phyloP scores from a whole-genome alignment of 208 protist species.

The Acanthamoeba lenticulata region DNA sequence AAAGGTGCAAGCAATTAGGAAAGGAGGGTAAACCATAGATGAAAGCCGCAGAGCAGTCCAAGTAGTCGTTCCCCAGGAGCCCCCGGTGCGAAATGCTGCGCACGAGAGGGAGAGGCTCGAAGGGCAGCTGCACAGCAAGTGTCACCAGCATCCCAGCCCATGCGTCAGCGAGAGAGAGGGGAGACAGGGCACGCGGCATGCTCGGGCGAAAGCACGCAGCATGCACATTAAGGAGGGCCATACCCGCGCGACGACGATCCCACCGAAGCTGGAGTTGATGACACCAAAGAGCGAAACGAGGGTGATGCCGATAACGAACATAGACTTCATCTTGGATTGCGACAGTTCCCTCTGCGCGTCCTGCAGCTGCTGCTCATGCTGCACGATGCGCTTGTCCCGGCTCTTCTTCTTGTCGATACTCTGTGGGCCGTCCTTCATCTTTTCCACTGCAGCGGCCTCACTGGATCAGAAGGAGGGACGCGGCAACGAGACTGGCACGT shows the following conservation, averaged over 20 bases:
- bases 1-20: not conserved
- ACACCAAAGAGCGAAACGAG: constrained; percentile 37
- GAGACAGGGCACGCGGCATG: not conserved
- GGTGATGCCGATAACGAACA: constrained; percentile 33
- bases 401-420: constrained; percentile 45
- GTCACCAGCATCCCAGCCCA: not conserved
- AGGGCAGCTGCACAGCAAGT: constrained; percentile 23
- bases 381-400: not conserved
- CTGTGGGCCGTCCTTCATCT: not conserved
- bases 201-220: not conserved
- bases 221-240: not conserved
- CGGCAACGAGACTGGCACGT: not conserved
- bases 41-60: not conserved
- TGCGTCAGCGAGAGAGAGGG: not conserved
- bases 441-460: not conserved
- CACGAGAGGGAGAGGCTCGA: not conserved
- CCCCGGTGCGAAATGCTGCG: not conserved
- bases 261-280: constrained; percentile 32
- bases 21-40: not conserved
- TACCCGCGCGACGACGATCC: constrained; percentile 3
- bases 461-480: not conserved
- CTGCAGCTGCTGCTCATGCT: not conserved
- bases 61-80: not conserved
- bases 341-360: not conserved
- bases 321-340: constrained; percentile 54